Percentiles rank a stretch among this genome's conserved stretches.
Conservation (phyloP, 2,329 filamentous ascomycete species). For the Calonectria hongkongensis region DNA sequence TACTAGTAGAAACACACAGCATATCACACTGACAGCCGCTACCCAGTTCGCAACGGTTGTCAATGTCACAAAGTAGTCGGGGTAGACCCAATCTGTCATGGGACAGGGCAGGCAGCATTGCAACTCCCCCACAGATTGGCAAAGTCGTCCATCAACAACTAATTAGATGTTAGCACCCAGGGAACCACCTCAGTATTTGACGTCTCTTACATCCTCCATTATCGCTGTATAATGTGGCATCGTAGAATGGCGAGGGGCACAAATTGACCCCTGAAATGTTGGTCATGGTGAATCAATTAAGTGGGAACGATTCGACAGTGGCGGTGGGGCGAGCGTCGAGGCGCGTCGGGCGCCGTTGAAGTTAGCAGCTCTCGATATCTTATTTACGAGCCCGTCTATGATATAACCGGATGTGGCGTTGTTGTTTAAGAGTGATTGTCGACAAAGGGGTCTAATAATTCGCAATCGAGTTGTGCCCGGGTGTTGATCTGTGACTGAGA, state of each 20-base stretch:
- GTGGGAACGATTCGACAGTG: conserved; percentile 29
- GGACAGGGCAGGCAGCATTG: conserved; percentile 95
- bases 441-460: conserved; percentile 34
- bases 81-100: conserved; percentile 84
- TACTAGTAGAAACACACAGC: conserved; percentile 84
- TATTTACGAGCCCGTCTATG: conserved; percentile 25
- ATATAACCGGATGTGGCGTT: conserved; percentile 16
- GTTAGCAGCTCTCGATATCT: conserved; percentile 16
- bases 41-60: conserved; percentile 86
- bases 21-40: conserved; percentile 82
- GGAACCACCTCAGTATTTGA: neutral
- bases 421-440: conserved; percentile 7
- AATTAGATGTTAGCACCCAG: conserved; percentile 12
- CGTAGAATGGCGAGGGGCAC: conserved; percentile 83
- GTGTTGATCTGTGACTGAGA: neutral
- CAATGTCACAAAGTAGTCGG: conserved; percentile 75
- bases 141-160: conserved; percentile 76
- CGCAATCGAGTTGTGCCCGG: neutral
- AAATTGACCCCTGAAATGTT: conserved; percentile 63
- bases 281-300: conserved; percentile 52
- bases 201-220: conserved; percentile 78
- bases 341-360: conserved; percentile 38
- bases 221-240: conserved; percentile 75
- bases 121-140: conserved; percentile 68
- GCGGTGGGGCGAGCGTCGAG: conserved; percentile 5